Base-by-base conservation (phyloP, 441 rosid species). In the Hura crepitans region DNA sequence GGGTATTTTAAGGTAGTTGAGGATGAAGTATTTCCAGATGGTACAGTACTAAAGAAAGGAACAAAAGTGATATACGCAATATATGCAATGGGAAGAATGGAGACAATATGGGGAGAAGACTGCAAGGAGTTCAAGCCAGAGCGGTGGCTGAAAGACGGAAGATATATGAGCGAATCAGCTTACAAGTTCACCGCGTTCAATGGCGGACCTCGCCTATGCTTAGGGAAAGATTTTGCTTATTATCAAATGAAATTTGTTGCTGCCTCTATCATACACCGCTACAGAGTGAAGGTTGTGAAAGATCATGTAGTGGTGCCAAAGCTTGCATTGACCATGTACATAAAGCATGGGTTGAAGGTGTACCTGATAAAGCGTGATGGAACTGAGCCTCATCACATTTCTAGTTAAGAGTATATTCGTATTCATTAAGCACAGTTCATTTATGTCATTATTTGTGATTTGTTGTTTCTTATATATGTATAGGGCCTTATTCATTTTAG, bases 71-170 rank as follows among this genome's bases (percentile, higher is more conserved):
- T 94, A 6, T 94, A 94, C 59, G 96, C 91, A 42, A 86, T 89
- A 17, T 92, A 92, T 54, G 79, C 97, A 69, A 92, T 94, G 97
- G 97, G 94, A 66, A 76, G 97, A 66, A 90, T 92, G 92, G 96
- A 92, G 75, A 85, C 85, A n/a, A 84, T 94, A 55, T 94, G 97
- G 97, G 97, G 99, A 42, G 84, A 81, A 35, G 92, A 94, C 79
- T 90, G 96, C 79, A 74, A 78, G 65, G 87, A 90, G 74, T 94
- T 84, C 72, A 87, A 81, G 77, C 99, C 97, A 13, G 97, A 94
- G 79, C 85, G 97, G 71, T 94, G 99, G 97, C 81, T 92, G 23
- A 84, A 86, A 73, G 93, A 88, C 10, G 88, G 92, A 28, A 79
- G 86, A 47, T 93, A 79, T 79, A 78, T 74, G 81, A 93, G 97